Evolutionary conservation across 768 basidiomycete genomes (phyloP).

Genomic region (Boletus fagicola): DNA sequence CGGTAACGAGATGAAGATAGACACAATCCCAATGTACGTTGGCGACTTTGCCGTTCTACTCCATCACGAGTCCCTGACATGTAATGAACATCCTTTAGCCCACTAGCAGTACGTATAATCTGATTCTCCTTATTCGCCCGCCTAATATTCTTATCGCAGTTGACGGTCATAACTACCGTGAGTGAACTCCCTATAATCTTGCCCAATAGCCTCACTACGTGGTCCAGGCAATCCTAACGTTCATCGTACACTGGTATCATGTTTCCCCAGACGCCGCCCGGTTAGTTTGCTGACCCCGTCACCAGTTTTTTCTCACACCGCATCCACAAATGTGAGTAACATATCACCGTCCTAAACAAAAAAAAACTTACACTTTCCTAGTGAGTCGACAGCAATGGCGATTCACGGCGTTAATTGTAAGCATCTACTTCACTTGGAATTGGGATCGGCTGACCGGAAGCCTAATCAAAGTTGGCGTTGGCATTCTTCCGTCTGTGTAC

Average conservation of each 20-base stretch:
- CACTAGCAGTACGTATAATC: slow-evolving; percentile 26
- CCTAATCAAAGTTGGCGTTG: slow-evolving; percentile 24
- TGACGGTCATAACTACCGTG: slow-evolving; percentile 35
- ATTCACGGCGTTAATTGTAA: slow-evolving; percentile 35
- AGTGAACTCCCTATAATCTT: not conserved
- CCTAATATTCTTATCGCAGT: slow-evolving; percentile 11
- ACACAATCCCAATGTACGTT: slow-evolving; percentile 45
- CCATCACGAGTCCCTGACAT: not conserved
- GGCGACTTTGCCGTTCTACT: not conserved
- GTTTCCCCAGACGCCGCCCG: not conserved
- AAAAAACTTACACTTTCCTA: slow-evolving; percentile 1
- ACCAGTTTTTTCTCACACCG: slow-evolving; percentile 13
- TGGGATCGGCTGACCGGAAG: not conserved
- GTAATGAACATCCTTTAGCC: slow-evolving; percentile 7
- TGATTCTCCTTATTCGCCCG: not conserved
- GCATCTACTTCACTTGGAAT: slow-evolving; percentile 15
- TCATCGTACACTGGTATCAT: slow-evolving; percentile 51
- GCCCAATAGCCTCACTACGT: not conserved
- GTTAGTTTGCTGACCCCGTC: not conserved
- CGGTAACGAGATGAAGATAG: slow-evolving; percentile 38
- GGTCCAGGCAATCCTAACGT: slow-evolving; percentile 46
- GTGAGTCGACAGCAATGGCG: slow-evolving; percentile 31
- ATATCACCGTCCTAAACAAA: not conserved
- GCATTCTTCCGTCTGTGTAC: slow-evolving; percentile 33
- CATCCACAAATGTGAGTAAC: slow-evolving; percentile 14